Evolutionary conservation across 331 rosid genomes (phyloP).

Genomic region (Malus hybrid): DNA sequence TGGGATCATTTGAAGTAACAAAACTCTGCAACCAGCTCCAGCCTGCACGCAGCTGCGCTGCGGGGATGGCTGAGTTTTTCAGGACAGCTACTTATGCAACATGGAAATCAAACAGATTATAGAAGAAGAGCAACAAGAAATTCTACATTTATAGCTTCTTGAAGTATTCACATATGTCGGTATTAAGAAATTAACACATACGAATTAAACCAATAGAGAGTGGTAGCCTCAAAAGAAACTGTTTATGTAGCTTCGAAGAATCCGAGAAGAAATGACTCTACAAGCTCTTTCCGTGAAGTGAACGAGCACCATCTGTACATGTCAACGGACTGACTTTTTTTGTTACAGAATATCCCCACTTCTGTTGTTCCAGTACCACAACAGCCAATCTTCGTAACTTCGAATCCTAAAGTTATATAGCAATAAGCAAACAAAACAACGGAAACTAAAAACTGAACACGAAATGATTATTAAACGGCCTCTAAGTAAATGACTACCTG

Average conservation of each 20-base stretch:
- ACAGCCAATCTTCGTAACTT: background rate
- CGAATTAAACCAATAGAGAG: no score
- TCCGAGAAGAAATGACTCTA: background rate
- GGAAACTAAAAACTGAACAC: no score
- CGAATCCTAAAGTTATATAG: background rate
- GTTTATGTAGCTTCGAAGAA: background rate
- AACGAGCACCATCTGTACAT: background rate
- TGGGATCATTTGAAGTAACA: constrained; percentile 33
- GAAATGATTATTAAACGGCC: no score
- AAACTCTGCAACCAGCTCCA: constrained; percentile 27
- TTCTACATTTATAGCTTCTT: no score
- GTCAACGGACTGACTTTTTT: background rate
- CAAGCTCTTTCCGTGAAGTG: constrained; percentile 5
- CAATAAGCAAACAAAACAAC: background rate
- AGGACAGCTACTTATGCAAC: constrained; percentile 36
- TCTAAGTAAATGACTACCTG: background rate
- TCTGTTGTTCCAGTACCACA: background rate
- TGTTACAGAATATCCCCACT: background rate
- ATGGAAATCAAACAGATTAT: no score
- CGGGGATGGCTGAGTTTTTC: constrained; percentile 27
- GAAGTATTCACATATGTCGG: no score
- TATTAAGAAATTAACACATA: no score
- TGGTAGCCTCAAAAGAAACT: background rate
- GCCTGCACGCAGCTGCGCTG: constrained; percentile 3
- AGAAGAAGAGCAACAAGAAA: no score